Base-by-base conservation (phyloP, 306 rosid genomes). In the Gleditsia sinensis region DNA sequence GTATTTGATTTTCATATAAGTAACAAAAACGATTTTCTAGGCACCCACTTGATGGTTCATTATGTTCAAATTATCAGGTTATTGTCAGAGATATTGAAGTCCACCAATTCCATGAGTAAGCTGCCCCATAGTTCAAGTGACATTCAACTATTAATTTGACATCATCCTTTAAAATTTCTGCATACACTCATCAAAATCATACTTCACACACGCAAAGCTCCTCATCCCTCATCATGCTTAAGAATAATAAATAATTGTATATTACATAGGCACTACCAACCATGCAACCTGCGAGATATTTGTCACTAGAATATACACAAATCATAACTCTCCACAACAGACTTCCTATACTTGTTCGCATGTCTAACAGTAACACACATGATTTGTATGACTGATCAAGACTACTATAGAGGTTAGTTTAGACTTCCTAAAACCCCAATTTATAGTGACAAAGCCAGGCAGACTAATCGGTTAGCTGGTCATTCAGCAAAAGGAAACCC, bases 71-170 rank as follows among this genome's bases (percentile, higher is more conserved):
- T n/a, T n/a, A n/a, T n/a, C n/a, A n/a, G n/a, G n/a, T n/a, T n/a
- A n/a, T n/a, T n/a, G n/a, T n/a, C n/a, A n/a, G n/a, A 62, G 37
- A 62, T 16, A 32, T 36, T 4, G 40, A 74, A 61, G 53, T 74
- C 50, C 43, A 9, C 1, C 39, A 25, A 53, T n/a, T 55, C 30
- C 68, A 40, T n/a, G n/a, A n/a, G n/a, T n/a, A n/a, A n/a, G n/a
- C n/a, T n/a, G n/a, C n/a, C n/a, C n/a, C n/a, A n/a, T n/a, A 9
- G 42, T 58, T 28, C 66, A 59, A 7, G 21, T n/a, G 42, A 17
- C 21, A 34, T 33, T 49, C 30, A 49, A 62, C 20, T 61, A 5
- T 50, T 37, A 50, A 51, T 19, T 50, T 37, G 42, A 51, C 3
- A 25, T 11, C 71, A 75, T 40, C 11, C 14, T 40, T 40, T 40